Percentiles rank a stretch among this genome's conserved stretches.
Conservation (phyloP, 2,329 filamentous ascomycete species). For the Trichoderma citrinoviride region DNA sequence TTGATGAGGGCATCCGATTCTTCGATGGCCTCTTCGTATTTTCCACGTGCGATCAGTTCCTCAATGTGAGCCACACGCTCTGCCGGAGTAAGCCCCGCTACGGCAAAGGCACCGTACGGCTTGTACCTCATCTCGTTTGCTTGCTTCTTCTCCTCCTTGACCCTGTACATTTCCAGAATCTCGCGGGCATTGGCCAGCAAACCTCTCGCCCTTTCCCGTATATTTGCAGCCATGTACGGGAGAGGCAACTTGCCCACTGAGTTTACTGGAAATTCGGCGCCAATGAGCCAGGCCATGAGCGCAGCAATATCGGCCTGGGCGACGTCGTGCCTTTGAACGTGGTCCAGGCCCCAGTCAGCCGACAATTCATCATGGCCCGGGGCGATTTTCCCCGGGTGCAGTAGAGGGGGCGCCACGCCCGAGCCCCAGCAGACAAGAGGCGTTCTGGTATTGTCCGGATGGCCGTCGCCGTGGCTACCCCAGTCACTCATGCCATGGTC, state of each 20-base stretch:
- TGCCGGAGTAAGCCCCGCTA: constrained; percentile 60
- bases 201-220: constrained; percentile 77
- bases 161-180: constrained; percentile 92
- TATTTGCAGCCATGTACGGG: constrained; percentile 70
- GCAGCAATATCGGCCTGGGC: constrained; percentile 91
- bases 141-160: constrained; percentile 87
- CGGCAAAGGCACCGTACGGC: constrained; percentile 69
- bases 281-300: constrained; percentile 89
- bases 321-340: constrained; percentile 84
- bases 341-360: constrained; percentile 78
- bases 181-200: constrained; percentile 79
- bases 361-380: constrained; percentile 91
- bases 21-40: constrained; percentile 74
- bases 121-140: constrained; percentile 71
- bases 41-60: constrained; percentile 61
- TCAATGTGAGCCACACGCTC: constrained; percentile 67
- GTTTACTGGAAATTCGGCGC: constrained; percentile 88
- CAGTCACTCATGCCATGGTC: constrained; percentile 99
- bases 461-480: constrained; percentile 97
- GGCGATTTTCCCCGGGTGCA: constrained; percentile 54
- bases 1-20: constrained; percentile 75
- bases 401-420: constrained; percentile 73
- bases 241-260: constrained; percentile 92
- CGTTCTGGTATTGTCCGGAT: constrained; percentile 94
- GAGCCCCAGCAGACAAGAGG: constrained; percentile 92